Evolutionary conservation across 83 land plant species (phyloP).

Genomic region (Thuja plicata): DNA sequence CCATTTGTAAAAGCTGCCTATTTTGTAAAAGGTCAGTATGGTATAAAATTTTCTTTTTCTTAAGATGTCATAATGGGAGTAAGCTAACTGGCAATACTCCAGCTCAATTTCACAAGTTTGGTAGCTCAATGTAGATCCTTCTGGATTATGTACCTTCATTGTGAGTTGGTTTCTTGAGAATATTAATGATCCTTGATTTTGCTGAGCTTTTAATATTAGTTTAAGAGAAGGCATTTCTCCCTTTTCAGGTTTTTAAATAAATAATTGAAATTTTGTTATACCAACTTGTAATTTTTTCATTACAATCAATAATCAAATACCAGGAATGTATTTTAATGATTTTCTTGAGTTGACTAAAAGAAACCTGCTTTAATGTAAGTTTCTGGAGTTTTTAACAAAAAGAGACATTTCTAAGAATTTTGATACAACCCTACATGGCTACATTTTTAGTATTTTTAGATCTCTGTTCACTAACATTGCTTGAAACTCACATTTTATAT

Average conservation of each 20-base stretch:
- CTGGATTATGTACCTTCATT: not conserved
- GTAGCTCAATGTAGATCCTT: not conserved
- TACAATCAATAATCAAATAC: not conserved
- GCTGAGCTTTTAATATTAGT: not conserved
- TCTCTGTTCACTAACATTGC: not conserved
- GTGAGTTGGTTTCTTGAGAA: slow-evolving; percentile 5
- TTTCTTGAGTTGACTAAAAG: not conserved
- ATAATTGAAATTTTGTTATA: not conserved
- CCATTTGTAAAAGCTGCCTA: not conserved
- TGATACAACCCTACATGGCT: not conserved
- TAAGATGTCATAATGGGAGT: not conserved
- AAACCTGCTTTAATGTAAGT: not conserved
- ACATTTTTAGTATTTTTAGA: not conserved
- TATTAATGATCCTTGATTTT: not conserved
- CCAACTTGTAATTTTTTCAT: not conserved
- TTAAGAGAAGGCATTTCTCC: not conserved
- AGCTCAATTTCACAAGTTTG: not conserved
- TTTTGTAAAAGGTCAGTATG: not conserved
- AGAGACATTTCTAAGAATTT: not conserved
- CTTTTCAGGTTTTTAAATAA: not conserved
- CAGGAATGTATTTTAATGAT: not conserved
- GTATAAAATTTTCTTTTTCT: not conserved
- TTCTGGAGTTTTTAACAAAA: not conserved
- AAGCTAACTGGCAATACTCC: not conserved
- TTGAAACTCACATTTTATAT: not conserved